A percentile compares a stretch with the other conserved stretches of the same genome.
Evolutionary conservation across 257 asterid genomes (phyloP).

Genomic region (Forsythia viridissima): DNA sequence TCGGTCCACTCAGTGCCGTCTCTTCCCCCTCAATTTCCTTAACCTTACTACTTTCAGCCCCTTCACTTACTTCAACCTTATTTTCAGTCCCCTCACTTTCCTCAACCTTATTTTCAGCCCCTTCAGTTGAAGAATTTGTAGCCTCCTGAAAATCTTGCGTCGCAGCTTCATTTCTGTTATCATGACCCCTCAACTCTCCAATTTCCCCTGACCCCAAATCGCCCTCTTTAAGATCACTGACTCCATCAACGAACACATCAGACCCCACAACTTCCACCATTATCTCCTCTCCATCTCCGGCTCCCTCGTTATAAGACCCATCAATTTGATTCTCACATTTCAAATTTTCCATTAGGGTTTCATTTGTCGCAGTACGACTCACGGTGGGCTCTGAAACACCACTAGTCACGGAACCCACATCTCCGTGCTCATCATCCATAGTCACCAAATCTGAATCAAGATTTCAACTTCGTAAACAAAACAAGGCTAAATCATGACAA

Average conservation of each 20-base stretch:
- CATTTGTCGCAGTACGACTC: conserved; percentile 35
- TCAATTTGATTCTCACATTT: conserved; percentile 42
- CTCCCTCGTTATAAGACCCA: conserved; percentile 45
- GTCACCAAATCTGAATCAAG: conserved; percentile 35
- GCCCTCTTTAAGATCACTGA: conserved; percentile 44
- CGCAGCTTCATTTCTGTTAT: conserved; percentile 30
- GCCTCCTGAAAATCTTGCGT: conserved; percentile 23
- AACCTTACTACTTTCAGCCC: conserved; percentile 13
- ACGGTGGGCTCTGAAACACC: conserved; percentile 38
- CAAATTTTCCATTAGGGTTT: conserved; percentile 30
- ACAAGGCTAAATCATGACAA: conserved; percentile 21
- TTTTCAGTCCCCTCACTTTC: conserved; percentile 20
- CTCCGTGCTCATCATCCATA: conserved; percentile 68
- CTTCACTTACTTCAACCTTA: conserved; percentile 13
- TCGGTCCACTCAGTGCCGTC: conserved; percentile 19
- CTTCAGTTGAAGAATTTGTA: conserved; percentile 20
- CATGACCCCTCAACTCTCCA: conserved; percentile 34
- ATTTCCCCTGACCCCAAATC: conserved; percentile 31
- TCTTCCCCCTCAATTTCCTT: conserved; percentile 18
- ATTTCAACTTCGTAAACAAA: conserved; percentile 32
- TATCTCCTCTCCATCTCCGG: conserved; percentile 63
- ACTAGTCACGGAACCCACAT: conserved; percentile 44
- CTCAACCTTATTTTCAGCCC: conserved; percentile 26
- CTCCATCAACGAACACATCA: conserved; percentile 78
- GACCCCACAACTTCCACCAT: conserved; percentile 91